phyloP scores from a whole-genome alignment of 73 alveolate genomes.

The Paramecium sonneborni region DNA sequence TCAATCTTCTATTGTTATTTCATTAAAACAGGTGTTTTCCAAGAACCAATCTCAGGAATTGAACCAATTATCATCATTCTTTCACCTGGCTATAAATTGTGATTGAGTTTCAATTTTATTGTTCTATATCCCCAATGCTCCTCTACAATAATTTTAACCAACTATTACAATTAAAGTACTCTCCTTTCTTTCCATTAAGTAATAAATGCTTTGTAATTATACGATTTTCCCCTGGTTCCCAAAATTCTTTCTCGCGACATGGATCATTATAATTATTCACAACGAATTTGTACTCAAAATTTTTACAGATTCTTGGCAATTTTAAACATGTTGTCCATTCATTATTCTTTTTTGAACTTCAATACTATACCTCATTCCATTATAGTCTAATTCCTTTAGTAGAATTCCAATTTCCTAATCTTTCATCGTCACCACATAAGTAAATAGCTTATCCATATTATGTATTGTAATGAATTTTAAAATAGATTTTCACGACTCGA shows the following conservation, averaged over 20 bases:
- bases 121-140: conserved; percentile 46
- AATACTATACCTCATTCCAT: conserved; percentile 3
- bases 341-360: background rate
- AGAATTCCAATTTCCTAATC: conserved; percentile 23
- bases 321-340: background rate
- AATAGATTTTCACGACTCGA: background rate
- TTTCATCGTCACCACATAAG: background rate
- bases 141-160: background rate
- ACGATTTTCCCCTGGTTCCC: conserved; percentile 59
- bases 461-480: background rate
- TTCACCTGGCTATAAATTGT: background rate
- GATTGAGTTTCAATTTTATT: background rate
- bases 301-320: background rate
- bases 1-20: background rate
- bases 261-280: background rate
- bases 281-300: conserved; percentile 10
- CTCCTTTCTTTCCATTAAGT: background rate
- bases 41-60: background rate
- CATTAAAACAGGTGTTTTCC: conserved; percentile 45
- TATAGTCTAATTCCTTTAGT: background rate
- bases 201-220: background rate
- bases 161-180: conserved; percentile 15
- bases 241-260: background rate
- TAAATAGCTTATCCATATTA: background rate
- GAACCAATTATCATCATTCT: conserved; percentile 21